Evolutionary conservation across 192 early-diverging fungal genomes (phyloP).

Genomic region (Entomortierella lignicola): DNA sequence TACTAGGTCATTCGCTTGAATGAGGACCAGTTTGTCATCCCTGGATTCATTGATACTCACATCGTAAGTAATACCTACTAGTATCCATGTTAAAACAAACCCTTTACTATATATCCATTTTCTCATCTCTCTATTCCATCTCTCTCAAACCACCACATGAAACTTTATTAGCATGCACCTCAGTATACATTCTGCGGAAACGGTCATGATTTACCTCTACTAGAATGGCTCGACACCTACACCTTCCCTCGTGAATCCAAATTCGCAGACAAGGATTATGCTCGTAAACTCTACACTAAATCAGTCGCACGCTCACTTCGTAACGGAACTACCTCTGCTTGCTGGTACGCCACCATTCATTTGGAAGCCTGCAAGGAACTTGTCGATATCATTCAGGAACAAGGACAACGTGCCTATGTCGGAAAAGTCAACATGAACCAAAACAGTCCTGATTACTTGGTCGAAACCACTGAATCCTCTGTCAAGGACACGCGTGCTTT

Average conservation of each 20-base stretch:
- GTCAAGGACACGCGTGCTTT: conserved; percentile 75
- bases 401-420: conserved; percentile 93
- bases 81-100: no score
- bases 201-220: conserved; percentile 89
- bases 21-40: conserved; percentile 81
- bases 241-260: conserved; percentile 89
- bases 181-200: conserved; percentile 91
- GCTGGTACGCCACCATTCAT: conserved; percentile 94
- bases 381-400: conserved; percentile 74
- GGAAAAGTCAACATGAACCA: conserved; percentile 98
- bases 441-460: conserved; percentile 82
- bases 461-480: conserved; percentile 76
- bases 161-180: conserved; percentile 78
- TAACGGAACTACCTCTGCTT: conserved; percentile 91
- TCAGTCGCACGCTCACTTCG: conserved; percentile 77
- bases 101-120: not conserved
- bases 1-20: conserved; percentile 46
- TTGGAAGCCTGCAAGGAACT: conserved; percentile 77
- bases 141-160: no score
- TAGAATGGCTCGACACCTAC: conserved; percentile 91
- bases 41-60: conserved; percentile 95
- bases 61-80: conserved; percentile 56
- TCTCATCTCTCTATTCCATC: no score
- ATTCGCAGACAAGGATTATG: conserved; percentile 77
- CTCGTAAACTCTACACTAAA: conserved; percentile 71